phyloP scores from a whole-genome alignment of 2,329 filamentous ascomycete genomes.

The Akanthomyces dipterigenus region DNA sequence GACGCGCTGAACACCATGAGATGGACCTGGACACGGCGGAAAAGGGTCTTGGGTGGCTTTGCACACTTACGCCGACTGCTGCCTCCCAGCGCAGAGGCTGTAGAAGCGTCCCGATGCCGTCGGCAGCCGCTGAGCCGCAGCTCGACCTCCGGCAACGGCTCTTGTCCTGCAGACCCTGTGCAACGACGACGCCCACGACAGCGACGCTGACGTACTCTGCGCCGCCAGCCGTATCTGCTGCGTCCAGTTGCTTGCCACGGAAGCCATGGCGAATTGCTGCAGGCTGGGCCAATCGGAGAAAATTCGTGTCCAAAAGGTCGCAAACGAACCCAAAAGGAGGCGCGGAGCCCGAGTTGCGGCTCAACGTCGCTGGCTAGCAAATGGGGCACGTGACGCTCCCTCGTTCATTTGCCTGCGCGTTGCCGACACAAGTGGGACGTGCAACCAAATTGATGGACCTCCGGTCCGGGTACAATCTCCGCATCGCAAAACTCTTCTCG shows the following conservation, averaged over 20 bases:
- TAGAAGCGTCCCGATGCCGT: not conserved
- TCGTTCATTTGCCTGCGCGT: not conserved
- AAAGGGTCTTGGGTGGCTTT: not conserved
- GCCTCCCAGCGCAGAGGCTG: not conserved
- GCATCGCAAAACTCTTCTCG: not conserved
- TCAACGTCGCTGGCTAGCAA: not conserved
- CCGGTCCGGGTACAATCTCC: not conserved
- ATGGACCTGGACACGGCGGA: not conserved
- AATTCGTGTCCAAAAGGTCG: not conserved
- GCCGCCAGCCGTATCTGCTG: not conserved
- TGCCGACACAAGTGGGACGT: not conserved
- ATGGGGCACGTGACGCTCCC: constrained; percentile 4
- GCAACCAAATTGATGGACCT: not conserved
- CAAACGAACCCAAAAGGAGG: not conserved
- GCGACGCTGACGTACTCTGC: not conserved
- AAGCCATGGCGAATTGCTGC: not conserved
- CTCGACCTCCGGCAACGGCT: not conserved
- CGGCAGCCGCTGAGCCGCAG: not conserved
- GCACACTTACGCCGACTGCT: not conserved
- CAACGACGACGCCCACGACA: not conserved
- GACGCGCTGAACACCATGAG: not conserved
- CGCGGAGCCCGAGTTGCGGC: not conserved
- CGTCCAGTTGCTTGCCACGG: constrained; percentile 1
- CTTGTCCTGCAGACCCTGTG: not conserved
- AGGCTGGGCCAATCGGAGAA: not conserved